Base-by-base conservation (phyloP, 2,329 filamentous ascomycete genomes). In the Colletotrichum sp. region DNA sequence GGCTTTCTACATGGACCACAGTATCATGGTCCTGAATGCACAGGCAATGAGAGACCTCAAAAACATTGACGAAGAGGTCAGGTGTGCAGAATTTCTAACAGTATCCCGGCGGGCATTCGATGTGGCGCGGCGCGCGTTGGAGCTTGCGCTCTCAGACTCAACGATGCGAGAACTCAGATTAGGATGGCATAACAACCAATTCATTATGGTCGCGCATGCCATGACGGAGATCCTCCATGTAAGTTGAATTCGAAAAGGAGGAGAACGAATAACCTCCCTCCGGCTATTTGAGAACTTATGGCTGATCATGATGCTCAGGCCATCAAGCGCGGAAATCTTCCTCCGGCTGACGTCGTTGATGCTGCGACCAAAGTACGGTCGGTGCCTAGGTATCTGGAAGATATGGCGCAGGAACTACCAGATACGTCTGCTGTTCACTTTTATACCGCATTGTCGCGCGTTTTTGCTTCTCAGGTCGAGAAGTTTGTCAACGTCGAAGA, bases 121-220 rank as follows among this genome's bases (percentile, higher is more conserved):
- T 1, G 36, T 48, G 1, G 52, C 55, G 38, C 21, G 10, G 1
- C 52, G 55, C 16, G 21, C 43, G 10, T 56, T 69, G 2, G 55
- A 69, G 38, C 52, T 61, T 21, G 66, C 43, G 2, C 34, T 69
- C 10, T 38, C 21, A 24, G 69, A 80, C 55, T 48, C 58, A 5
- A 36, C 73, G 7, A 26, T 80, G 52, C 52, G 66, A 0, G 78
- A 81, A 8, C 66, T 80, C 10, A 73, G 75, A 66, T 36, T 80
- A 8, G 80, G 80, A 8, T 78, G 78, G 65, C 79, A 81, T 56
- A 81, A 80, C 69, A 81, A 81, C 62, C 78, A 80, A 34, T 75
- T 79, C 9, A 80, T 80, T 28, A 80, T 79, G 77, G 77, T 80
- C 15, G 58, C 77, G 64, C 80, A 81, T 38, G 79, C 79, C 4